These are phyloP conservation scores for Boletus nobilissimus DNA, from an alignment of 1,284 basidiomycete species.

Conservation along the genomic window DNA sequence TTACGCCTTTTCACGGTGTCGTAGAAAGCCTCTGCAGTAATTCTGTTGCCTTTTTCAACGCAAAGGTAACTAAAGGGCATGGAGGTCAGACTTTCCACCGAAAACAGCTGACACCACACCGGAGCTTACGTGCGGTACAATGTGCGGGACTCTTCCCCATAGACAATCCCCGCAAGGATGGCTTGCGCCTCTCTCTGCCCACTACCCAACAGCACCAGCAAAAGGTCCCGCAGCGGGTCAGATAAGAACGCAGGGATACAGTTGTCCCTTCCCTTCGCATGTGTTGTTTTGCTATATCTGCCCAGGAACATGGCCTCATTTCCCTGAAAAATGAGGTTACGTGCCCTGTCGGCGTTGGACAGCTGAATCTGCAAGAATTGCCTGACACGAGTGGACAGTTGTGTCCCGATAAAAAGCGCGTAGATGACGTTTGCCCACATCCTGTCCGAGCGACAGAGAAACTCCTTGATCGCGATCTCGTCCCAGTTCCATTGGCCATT, in stretches of 20 bases:
- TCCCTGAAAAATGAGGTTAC: slow-evolving; percentile 18
- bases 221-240: background rate
- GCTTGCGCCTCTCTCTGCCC: slow-evolving; percentile 23
- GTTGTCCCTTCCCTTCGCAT: background rate
- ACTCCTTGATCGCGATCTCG: background rate
- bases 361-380: slow-evolving; percentile 21
- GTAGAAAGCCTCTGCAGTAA: background rate
- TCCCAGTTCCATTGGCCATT: slow-evolving; percentile 8
- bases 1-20: background rate
- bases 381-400: background rate
- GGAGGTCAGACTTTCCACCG: background rate
- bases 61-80: slow-evolving; percentile 17
- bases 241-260: slow-evolving; percentile 20
- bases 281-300: slow-evolving; percentile 20
- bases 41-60: background rate
- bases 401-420: background rate
- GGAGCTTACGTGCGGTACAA: slow-evolving; percentile 18
- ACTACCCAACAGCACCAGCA: slow-evolving; percentile 15
- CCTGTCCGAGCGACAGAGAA: background rate
- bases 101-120: background rate
- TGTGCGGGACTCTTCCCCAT: background rate
- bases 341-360: background rate
- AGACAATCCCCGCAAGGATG: slow-evolving; percentile 5
- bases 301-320: background rate
- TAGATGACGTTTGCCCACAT: slow-evolving; percentile 8